phyloP scores from a whole-genome alignment of 805 yeast species.

The Candida saitoana region DNA sequence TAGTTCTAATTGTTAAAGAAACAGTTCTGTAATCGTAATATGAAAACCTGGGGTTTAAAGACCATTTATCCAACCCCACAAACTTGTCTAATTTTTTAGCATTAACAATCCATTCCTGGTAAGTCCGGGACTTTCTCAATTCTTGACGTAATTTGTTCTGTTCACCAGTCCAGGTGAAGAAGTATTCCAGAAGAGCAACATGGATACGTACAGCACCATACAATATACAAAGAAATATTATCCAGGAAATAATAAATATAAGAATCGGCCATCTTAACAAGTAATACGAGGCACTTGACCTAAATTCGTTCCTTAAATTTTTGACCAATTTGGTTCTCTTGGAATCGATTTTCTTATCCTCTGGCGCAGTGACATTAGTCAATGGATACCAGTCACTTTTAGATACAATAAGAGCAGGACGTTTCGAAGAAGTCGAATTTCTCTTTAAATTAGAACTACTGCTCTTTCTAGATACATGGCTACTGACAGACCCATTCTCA shows the following conservation, averaged over 20 bases:
- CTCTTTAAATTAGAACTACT: neutral
- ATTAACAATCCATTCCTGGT: slow-evolving; percentile 58
- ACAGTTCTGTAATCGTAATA: slow-evolving; percentile 68
- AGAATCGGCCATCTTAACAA: slow-evolving; percentile 66
- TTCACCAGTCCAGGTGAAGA: slow-evolving; percentile 58
- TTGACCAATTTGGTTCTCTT: neutral
- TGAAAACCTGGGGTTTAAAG: slow-evolving; percentile 52
- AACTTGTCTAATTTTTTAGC: slow-evolving; percentile 56
- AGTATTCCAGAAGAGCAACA: slow-evolving; percentile 60
- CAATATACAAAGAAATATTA: slow-evolving; percentile 41
- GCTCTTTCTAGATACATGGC: neutral
- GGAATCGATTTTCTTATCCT: neutral
- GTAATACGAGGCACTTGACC: slow-evolving; percentile 29
- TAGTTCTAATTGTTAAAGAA: slow-evolving; percentile 40
- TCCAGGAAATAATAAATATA: slow-evolving; percentile 50
- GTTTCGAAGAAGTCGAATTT: slow-evolving; percentile 1
- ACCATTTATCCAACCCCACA: slow-evolving; percentile 64
- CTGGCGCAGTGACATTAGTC: neutral
- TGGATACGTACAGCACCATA: slow-evolving; percentile 54
- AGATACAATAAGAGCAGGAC: slow-evolving; percentile 20
- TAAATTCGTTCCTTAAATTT: slow-evolving; percentile 31
- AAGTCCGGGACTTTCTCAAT: slow-evolving; percentile 47
- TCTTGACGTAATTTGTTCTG: slow-evolving; percentile 46
- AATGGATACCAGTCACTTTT: slow-evolving; percentile 27
- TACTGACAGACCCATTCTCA: neutral